Evolutionary conservation across 352 stramenopile species (phyloP).

Genomic region (Globisporangium recalcitrans): DNA sequence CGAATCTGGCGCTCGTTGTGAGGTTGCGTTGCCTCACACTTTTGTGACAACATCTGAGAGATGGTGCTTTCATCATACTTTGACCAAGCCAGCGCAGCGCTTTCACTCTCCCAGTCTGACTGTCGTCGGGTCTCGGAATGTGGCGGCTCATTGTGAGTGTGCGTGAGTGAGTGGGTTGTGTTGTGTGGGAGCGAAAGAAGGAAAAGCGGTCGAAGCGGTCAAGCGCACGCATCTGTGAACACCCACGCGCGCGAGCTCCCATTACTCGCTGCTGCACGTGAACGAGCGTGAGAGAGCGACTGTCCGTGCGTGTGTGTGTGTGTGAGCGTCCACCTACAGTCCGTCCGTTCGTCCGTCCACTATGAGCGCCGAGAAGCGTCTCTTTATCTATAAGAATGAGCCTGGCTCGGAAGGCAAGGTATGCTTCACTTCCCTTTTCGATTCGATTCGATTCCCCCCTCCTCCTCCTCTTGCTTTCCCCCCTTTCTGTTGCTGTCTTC

Average conservation of each 20-base stretch:
- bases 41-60: neutral
- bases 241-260: neutral
- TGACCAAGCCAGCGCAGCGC: neutral
- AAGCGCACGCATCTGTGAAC: neutral
- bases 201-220: neutral
- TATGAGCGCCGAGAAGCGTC: slow-evolving; percentile 74
- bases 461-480: neutral
- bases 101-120: neutral
- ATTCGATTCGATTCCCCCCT: neutral
- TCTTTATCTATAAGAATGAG: slow-evolving; percentile 88
- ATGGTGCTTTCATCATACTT: neutral
- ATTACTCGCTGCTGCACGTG: neutral
- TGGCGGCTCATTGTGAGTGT: neutral
- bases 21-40: neutral
- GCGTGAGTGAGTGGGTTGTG: neutral
- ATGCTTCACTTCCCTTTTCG: slow-evolving; percentile 2
- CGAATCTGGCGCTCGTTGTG: neutral
- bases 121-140: neutral
- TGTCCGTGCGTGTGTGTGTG: no score
- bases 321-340: no score
- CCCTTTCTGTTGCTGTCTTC: neutral
- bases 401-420: slow-evolving; percentile 78
- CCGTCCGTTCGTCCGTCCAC: neutral
- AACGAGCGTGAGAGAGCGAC: neutral
- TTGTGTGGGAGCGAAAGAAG: neutral